A percentile compares a stretch with the other conserved stretches of the same genome.
Evolutionary conservation across 768 basidiomycete genomes (phyloP).

Genomic region (Amanita inopinata): DNA sequence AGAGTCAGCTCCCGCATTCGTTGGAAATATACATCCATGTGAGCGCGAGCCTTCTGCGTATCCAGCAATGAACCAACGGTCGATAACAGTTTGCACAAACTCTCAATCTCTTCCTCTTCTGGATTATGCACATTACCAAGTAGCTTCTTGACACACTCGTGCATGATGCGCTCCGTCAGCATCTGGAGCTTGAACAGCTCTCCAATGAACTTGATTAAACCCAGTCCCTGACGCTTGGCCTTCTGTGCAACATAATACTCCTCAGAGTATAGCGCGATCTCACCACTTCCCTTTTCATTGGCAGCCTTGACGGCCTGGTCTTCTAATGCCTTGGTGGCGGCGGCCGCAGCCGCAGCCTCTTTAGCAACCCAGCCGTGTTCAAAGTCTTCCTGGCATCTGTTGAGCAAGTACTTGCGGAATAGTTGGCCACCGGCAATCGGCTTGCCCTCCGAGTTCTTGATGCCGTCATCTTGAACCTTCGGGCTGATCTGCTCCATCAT

Average conservation of each 20-base stretch:
- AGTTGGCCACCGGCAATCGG: slow-evolving; percentile 89
- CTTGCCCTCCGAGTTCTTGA: slow-evolving; percentile 72
- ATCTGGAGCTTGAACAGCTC: slow-evolving; percentile 99
- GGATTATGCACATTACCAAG: slow-evolving; percentile 90
- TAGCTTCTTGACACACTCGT: slow-evolving; percentile 95
- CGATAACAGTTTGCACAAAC: slow-evolving; percentile 82
- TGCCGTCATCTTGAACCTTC: slow-evolving; percentile 82
- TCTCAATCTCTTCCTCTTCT: slow-evolving; percentile 97
- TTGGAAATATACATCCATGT: slow-evolving; percentile 89
- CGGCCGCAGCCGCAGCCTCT: slow-evolving; percentile 79
- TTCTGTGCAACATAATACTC: slow-evolving; percentile 96
- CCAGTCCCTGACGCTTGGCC: slow-evolving; percentile 94
- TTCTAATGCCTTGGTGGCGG: slow-evolving; percentile 74
- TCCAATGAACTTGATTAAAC: slow-evolving; percentile 96
- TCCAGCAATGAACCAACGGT: slow-evolving; percentile 86
- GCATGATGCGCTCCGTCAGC: slow-evolving; percentile 97
- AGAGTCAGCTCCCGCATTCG: slow-evolving; percentile 80
- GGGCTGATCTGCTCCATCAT: slow-evolving; percentile 91
- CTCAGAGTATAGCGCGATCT: slow-evolving; percentile 80
- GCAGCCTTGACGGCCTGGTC: slow-evolving; percentile 72
- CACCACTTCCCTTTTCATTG: slow-evolving; percentile 51
- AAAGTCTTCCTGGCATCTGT: slow-evolving; percentile 96
- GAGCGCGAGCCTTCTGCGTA: slow-evolving; percentile 66
- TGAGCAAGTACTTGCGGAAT: slow-evolving; percentile 94
- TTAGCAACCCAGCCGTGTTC: slow-evolving; percentile 91